phyloP scores from a whole-genome alignment of 208 protist genomes.

The Entamoeba moshkovskii region DNA sequence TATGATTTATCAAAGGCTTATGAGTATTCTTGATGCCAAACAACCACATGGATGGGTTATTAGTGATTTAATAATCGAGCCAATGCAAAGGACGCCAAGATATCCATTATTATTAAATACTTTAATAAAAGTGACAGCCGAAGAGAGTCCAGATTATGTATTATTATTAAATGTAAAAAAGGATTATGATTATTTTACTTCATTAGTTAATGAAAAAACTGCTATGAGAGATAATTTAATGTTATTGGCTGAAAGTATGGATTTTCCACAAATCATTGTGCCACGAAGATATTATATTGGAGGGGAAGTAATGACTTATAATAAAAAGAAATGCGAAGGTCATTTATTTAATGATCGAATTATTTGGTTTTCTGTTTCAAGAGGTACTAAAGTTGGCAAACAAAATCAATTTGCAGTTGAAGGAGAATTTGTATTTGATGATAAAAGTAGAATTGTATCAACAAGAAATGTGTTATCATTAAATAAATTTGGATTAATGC shows the following conservation, averaged over 20 bases:
- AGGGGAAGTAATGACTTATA: not conserved
- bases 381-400: not conserved
- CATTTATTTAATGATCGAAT: not conserved
- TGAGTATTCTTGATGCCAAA: not conserved
- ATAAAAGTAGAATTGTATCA: not conserved
- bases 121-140: not conserved
- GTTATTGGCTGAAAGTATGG: not conserved
- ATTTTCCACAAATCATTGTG: not conserved
- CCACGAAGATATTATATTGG: not conserved
- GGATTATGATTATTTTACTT: not conserved
- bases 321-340: not conserved
- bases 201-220: not conserved
- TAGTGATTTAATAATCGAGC: not conserved
- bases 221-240: not conserved
- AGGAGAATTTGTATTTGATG: not conserved
- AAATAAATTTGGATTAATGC: not conserved
- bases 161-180: not conserved
- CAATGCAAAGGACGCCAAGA: not conserved
- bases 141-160: not conserved
- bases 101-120: not conserved
- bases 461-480: not conserved
- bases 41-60: not conserved
- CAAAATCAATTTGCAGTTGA: not conserved
- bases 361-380: not conserved
- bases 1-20: not conserved